These are phyloP conservation scores for Plasmodium blacklocki DNA, from an alignment of 169 alveolate genomes.

Conservation along the genomic window DNA sequence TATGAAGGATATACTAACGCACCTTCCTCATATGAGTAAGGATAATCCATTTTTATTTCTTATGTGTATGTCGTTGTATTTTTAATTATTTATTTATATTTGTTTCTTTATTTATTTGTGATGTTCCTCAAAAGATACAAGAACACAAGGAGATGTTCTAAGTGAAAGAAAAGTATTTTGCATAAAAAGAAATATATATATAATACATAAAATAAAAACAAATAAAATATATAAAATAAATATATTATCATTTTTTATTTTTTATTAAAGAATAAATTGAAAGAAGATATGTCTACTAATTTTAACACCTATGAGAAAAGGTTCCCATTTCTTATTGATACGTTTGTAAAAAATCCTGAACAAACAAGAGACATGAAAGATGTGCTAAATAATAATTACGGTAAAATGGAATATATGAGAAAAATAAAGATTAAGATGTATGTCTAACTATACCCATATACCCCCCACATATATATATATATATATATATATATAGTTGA, in stretches of 20 bases:
- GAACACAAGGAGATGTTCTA: constrained; percentile 58
- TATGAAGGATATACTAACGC: constrained; percentile 60
- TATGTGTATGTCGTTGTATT: background rate
- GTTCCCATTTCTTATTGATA: constrained; percentile 60
- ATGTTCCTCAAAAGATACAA: constrained; percentile 8
- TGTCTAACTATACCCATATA: background rate
- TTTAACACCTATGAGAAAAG: constrained; percentile 41
- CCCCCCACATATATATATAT: too few species aligned
- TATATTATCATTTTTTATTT: background rate
- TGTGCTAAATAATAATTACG: constrained; percentile 52
- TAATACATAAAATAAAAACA: background rate
- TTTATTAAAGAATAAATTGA: constrained; percentile 36
- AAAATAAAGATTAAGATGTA: background rate
- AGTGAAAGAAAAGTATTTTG: constrained; percentile 49
- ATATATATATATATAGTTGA: background rate
- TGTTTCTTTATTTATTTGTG: background rate
- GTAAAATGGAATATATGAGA: constrained; percentile 5
- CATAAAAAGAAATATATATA: background rate
- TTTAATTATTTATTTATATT: background rate
- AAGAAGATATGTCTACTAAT: constrained; percentile 27
- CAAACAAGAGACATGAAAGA: constrained; percentile 40
- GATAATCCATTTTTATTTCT: too few species aligned
- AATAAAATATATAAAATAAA: background rate
- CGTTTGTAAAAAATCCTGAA: constrained; percentile 26
- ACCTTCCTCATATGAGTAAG: constrained; percentile 36